These are phyloP conservation scores for Nicotiana tabacum DNA, from an alignment of 257 asterid genomes.

Conservation along the genomic window DNA sequence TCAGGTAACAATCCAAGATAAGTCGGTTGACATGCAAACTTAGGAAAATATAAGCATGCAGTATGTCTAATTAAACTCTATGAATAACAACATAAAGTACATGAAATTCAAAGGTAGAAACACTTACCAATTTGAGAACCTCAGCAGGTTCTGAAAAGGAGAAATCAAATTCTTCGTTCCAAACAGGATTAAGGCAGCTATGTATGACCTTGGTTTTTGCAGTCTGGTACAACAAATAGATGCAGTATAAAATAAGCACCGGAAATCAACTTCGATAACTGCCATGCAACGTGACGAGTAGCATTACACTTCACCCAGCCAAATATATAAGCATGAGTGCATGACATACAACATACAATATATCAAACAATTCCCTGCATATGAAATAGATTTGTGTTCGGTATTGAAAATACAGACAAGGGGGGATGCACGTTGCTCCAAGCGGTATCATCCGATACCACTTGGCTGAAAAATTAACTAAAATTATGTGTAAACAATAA, in stretches of 20 bases:
- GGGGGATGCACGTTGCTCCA: too few species aligned
- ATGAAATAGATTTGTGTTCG: too few species aligned
- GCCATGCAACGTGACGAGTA: not conserved
- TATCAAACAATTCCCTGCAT: too few species aligned
- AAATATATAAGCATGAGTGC: not conserved
- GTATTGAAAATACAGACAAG: too few species aligned
- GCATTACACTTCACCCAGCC: not conserved
- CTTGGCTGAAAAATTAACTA: too few species aligned
- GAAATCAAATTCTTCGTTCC: slow-evolving; percentile 49
- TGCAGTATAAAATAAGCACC: not conserved
- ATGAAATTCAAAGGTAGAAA: not conserved
- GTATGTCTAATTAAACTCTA: not conserved
- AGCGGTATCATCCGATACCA: too few species aligned
- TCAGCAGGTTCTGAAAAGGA: slow-evolving; percentile 34
- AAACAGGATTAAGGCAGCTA: slow-evolving; percentile 43
- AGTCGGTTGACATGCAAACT: not conserved
- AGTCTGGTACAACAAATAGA: slow-evolving; percentile 21
- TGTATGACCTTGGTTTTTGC: slow-evolving; percentile 42
- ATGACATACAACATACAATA: not conserved
- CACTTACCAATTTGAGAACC: slow-evolving; percentile 37
- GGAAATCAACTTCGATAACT: not conserved
- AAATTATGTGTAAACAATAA: too few species aligned
- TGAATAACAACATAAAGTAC: not conserved
- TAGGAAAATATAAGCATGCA: not conserved
- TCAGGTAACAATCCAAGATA: not conserved